Percentiles rank a stretch among this genome's conserved stretches.
phyloP scores from a whole-genome alignment of 352 stramenopile species.

The Globisporangium lucens region DNA sequence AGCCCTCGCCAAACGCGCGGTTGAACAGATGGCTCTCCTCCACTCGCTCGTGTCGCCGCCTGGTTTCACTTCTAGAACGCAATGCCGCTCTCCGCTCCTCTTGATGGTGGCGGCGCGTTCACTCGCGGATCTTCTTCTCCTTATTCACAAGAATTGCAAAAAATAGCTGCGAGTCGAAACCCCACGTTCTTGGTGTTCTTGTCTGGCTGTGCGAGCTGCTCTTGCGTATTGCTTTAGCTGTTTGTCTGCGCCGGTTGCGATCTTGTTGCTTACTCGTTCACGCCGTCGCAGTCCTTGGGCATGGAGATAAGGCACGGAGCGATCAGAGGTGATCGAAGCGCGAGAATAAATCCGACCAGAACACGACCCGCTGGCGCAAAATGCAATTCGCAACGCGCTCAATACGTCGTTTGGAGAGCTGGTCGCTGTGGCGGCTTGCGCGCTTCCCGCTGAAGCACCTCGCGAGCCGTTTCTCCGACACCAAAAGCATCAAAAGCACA shows the following conservation, averaged over 20 bases:
- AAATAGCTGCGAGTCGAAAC: not conserved
- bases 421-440: not conserved
- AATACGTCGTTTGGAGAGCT: not conserved
- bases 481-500: not conserved
- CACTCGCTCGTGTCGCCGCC: not conserved
- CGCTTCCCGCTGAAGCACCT: slow-evolving; percentile 1
- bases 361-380: slow-evolving; percentile 4
- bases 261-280: not conserved
- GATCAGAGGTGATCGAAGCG: not conserved
- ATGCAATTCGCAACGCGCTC: not conserved
- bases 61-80: slow-evolving; percentile 6
- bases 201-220: slow-evolving; percentile 1
- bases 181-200: slow-evolving; percentile 7
- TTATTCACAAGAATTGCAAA: not conserved
- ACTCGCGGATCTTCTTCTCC: not conserved
- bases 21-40: not conserved
- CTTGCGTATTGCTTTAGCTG: not conserved
- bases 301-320: slow-evolving; percentile 3
- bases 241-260: not conserved
- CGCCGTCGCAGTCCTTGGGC: not conserved
- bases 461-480: slow-evolving; percentile 6
- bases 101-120: not conserved
- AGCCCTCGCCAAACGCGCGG: not conserved
- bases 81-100: not conserved
- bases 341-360: slow-evolving; percentile 11